Conservation (phyloP, 441 rosid genomes). For the Omphalea diandra region DNA sequence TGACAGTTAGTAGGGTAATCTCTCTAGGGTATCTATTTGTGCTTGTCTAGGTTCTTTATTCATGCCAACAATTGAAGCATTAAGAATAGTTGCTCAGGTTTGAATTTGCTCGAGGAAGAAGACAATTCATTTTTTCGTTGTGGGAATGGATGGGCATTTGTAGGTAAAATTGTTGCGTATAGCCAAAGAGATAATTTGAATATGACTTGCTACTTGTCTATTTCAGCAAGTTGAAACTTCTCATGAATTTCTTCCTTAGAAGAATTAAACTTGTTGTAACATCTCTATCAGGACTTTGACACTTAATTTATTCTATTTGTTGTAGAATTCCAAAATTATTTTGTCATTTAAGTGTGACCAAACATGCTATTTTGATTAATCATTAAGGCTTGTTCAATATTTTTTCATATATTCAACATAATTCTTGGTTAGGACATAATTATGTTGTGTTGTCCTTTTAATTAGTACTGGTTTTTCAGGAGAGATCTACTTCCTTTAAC, state of each 20-base stretch:
- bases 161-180: constrained; percentile 16
- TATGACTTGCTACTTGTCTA: constrained; percentile 2
- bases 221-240: background rate
- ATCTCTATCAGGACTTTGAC: background rate
- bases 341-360: too few species aligned
- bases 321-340: too few species aligned
- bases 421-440: too few species aligned
- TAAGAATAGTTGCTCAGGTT: constrained; percentile 76
- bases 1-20: constrained; percentile 80
- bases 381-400: too few species aligned
- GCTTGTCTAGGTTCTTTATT: constrained; percentile 91
- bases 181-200: background rate
- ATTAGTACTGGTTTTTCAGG: too few species aligned
- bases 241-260: background rate
- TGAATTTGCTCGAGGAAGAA: constrained; percentile 91
- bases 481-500: too few species aligned
- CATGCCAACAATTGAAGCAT: constrained; percentile 82
- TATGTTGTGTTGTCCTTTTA: too few species aligned
- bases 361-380: too few species aligned
- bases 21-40: constrained; percentile 80
- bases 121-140: constrained; percentile 91
- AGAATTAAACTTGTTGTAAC: constrained; percentile 7
- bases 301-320: too few species aligned
- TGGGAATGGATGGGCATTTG: constrained; percentile 98
- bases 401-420: too few species aligned